Evolutionary conservation across 345 rosid genomes (phyloP).

Genomic region (Cardamine resedifolia): DNA sequence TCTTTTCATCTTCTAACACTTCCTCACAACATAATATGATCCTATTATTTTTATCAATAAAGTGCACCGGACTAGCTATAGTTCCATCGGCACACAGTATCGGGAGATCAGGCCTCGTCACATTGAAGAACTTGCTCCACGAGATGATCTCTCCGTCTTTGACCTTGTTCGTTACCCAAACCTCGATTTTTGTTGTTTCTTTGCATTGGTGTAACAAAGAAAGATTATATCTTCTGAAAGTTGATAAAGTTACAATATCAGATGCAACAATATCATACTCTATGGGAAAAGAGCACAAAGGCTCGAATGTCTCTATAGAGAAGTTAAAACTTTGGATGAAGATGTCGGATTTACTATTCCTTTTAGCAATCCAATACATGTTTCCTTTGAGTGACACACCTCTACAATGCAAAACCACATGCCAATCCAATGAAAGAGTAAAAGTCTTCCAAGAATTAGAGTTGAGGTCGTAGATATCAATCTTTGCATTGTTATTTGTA

Average conservation of each 20-base stretch:
- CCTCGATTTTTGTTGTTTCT: conserved; percentile 1
- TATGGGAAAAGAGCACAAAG: conserved; percentile 19
- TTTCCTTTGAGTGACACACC: conserved; percentile 22
- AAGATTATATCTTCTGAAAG: conserved; percentile 7
- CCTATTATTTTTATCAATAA: conserved; percentile 17
- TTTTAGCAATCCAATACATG: conserved; percentile 33
- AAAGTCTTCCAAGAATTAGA: conserved; percentile 13
- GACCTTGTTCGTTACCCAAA: conserved; percentile 13
- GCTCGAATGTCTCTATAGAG: conserved; percentile 14
- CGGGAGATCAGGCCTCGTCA: not conserved
- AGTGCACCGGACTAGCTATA: conserved; percentile 12
- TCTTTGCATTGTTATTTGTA: conserved; percentile 1
- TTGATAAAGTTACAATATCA: conserved; percentile 10
- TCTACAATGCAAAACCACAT: conserved; percentile 6
- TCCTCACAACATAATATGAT: conserved; percentile 22
- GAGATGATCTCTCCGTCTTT: not conserved
- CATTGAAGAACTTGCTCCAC: conserved; percentile 29
- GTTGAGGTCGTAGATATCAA: not conserved
- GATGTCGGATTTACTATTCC: not conserved
- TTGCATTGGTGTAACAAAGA: conserved; percentile 4
- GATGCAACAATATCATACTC: not conserved
- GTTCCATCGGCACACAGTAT: not conserved
- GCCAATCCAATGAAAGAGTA: conserved; percentile 19
- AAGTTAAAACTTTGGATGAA: conserved; percentile 23
- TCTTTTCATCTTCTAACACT: not conserved